A percentile compares a stretch with the other conserved stretches of the same genome.
phyloP scores from a whole-genome alignment of 305 asterid genomes.

The Fraxinus albicans region DNA sequence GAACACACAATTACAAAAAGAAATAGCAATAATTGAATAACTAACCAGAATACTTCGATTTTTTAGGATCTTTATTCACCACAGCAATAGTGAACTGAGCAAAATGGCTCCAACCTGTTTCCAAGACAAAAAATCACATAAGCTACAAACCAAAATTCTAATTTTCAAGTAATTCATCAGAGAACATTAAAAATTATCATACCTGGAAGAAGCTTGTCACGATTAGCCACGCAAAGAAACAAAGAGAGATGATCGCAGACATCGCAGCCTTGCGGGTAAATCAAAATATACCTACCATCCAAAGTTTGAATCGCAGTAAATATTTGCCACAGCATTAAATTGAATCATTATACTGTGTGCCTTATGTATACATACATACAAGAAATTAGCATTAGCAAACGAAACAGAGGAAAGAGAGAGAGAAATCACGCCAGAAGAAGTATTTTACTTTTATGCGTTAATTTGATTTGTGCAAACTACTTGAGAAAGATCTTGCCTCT shows the following conservation, averaged over 20 bases:
- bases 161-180: not conserved
- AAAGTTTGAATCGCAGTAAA: constrained; percentile 12
- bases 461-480: not conserved
- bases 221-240: constrained; percentile 88
- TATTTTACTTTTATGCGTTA: not conserved
- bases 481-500: not conserved
- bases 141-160: constrained; percentile 5
- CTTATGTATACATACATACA: not conserved
- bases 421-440: not conserved
- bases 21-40: not conserved
- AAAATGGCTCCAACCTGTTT: constrained; percentile 96
- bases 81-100: constrained; percentile 95
- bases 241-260: constrained; percentile 66
- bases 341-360: not conserved
- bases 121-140: constrained; percentile 7
- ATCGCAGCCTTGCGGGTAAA: constrained; percentile 59
- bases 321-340: not conserved
- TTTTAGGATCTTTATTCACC: constrained; percentile 95
- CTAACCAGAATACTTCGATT: constrained; percentile 91
- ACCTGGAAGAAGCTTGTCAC: constrained; percentile 94
- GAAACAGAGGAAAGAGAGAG: not conserved
- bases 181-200: constrained; percentile 16
- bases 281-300: constrained; percentile 73
- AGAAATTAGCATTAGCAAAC: not conserved
- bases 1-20: not conserved